These are phyloP conservation scores for Spathaspora passalidarum DNA, from an alignment of 805 yeast species.

Conservation along the genomic window DNA sequence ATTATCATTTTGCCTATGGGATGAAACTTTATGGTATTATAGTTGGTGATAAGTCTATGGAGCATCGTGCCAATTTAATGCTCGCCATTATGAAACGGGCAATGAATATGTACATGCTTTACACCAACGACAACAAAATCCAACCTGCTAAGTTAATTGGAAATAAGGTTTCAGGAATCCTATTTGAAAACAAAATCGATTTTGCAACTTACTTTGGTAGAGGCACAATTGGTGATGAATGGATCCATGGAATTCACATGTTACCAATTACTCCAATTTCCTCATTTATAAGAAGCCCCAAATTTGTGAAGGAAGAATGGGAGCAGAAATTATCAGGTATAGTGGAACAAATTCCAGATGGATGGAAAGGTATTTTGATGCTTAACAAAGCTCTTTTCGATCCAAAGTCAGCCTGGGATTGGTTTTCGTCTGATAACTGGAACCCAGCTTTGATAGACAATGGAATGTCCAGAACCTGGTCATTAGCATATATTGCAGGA, in stretches of 20 bases:
- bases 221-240: slow-evolving; percentile 53
- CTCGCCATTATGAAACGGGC: slow-evolving; percentile 56
- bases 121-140: slow-evolving; percentile 48
- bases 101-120: slow-evolving; percentile 55
- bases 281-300: slow-evolving; percentile 52
- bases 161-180: slow-evolving; percentile 71
- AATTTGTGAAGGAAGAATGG: slow-evolving; percentile 66
- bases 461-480: slow-evolving; percentile 89
- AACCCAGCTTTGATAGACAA: slow-evolving; percentile 59
- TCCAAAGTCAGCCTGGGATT: slow-evolving; percentile 47
- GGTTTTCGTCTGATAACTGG: slow-evolving; percentile 51
- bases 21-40: slow-evolving; percentile 64
- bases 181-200: slow-evolving; percentile 70
- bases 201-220: slow-evolving; percentile 75
- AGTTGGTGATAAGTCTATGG: slow-evolving; percentile 50
- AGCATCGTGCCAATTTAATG: slow-evolving; percentile 55
- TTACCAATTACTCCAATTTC: slow-evolving; percentile 70
- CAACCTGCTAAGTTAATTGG: slow-evolving; percentile 55
- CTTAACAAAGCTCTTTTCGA: slow-evolving; percentile 73
- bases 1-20: slow-evolving; percentile 68
- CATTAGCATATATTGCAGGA: slow-evolving; percentile 70
- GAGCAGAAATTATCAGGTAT: slow-evolving; percentile 44
- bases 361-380: slow-evolving; percentile 73
- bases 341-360: slow-evolving; percentile 51
- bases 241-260: slow-evolving; percentile 78